Evolutionary conservation across 768 basidiomycete species (phyloP).

Genomic region (Suillus paluster): DNA sequence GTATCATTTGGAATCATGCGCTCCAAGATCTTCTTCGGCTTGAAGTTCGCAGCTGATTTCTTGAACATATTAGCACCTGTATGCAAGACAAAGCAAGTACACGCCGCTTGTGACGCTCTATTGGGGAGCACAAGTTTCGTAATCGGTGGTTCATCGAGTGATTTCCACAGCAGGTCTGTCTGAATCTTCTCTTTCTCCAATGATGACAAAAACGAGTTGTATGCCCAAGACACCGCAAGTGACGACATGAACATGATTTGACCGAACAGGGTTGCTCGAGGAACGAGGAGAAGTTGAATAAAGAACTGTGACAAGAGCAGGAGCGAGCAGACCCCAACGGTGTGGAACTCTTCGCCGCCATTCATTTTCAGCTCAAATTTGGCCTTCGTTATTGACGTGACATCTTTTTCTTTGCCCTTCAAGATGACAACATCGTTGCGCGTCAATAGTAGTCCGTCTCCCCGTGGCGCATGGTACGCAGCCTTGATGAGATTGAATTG

Average conservation of each 20-base stretch:
- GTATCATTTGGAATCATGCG: slow-evolving; percentile 26
- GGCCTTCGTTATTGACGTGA: slow-evolving; percentile 35
- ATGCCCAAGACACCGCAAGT: slow-evolving; percentile 38
- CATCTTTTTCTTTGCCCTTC: slow-evolving; percentile 29
- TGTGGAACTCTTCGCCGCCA: neutral
- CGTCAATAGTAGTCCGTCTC: slow-evolving; percentile 30
- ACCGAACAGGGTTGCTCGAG: slow-evolving; percentile 37
- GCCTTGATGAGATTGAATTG: slow-evolving; percentile 18
- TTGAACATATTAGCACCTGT: neutral
- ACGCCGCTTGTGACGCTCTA: slow-evolving; percentile 21
- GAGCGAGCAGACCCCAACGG: slow-evolving; percentile 30
- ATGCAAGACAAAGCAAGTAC: slow-evolving; percentile 18
- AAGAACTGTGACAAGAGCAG: slow-evolving; percentile 35
- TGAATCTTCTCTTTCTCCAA: slow-evolving; percentile 33
- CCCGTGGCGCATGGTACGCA: slow-evolving; percentile 22
- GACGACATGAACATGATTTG: slow-evolving; percentile 40
- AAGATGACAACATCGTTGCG: slow-evolving; percentile 29
- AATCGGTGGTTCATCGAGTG: slow-evolving; percentile 16
- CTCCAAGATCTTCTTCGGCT: slow-evolving; percentile 17
- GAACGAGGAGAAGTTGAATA: slow-evolving; percentile 35
- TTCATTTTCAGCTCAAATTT: slow-evolving; percentile 23
- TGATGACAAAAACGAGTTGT: slow-evolving; percentile 34
- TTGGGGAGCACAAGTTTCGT: slow-evolving; percentile 20
- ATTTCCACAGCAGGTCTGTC: slow-evolving; percentile 22
- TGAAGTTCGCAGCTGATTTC: neutral